phyloP scores from a whole-genome alignment of 148 eudicot genomes.

The Talinum fruticosum region DNA sequence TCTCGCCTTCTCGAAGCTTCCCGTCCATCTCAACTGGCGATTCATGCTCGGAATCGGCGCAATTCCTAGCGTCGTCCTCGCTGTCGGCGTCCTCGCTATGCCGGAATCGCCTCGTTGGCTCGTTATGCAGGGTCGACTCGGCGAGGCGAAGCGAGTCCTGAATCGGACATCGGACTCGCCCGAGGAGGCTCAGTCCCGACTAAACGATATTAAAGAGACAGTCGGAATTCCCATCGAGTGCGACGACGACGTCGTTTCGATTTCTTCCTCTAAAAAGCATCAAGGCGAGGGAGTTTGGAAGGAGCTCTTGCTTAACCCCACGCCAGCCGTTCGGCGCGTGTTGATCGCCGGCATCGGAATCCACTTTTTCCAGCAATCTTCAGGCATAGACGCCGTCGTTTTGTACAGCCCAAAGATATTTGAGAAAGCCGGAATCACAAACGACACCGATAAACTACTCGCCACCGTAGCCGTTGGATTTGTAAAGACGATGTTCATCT shows the following conservation, averaged over 20 bases:
- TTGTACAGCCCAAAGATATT: slow-evolving; percentile 65
- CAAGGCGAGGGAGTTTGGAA: slow-evolving; percentile 54
- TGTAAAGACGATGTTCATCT: slow-evolving; percentile 50
- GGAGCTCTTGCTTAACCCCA: slow-evolving; percentile 49
- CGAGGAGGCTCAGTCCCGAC: slow-evolving; percentile 52
- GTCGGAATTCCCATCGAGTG: slow-evolving; percentile 65
- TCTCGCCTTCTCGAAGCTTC: slow-evolving; percentile 58
- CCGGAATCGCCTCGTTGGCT: slow-evolving; percentile 89
- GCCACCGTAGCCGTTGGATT: slow-evolving; percentile 74
- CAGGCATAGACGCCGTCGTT: slow-evolving; percentile 69
- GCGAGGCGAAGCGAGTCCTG: slow-evolving; percentile 56
- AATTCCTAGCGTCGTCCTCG: slow-evolving; percentile 52
- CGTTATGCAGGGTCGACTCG: slow-evolving; percentile 73
- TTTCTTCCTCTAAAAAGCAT: slow-evolving; percentile 27
- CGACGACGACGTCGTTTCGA: slow-evolving; percentile 48
- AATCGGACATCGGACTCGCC: slow-evolving; percentile 49
- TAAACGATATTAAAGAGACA: slow-evolving; percentile 57
- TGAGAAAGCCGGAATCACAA: slow-evolving; percentile 52
- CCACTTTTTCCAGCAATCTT: slow-evolving; percentile 71
- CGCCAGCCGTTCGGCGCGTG: slow-evolving; percentile 49
- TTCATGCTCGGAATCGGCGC: slow-evolving; percentile 79
- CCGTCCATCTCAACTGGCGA: slow-evolving; percentile 56
- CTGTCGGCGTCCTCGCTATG: slow-evolving; percentile 56
- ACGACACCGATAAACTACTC: slow-evolving; percentile 36
- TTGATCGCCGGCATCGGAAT: slow-evolving; percentile 58